phyloP scores from a whole-genome alignment of 2,329 filamentous ascomycete species.

The Phialophora chinensis region DNA sequence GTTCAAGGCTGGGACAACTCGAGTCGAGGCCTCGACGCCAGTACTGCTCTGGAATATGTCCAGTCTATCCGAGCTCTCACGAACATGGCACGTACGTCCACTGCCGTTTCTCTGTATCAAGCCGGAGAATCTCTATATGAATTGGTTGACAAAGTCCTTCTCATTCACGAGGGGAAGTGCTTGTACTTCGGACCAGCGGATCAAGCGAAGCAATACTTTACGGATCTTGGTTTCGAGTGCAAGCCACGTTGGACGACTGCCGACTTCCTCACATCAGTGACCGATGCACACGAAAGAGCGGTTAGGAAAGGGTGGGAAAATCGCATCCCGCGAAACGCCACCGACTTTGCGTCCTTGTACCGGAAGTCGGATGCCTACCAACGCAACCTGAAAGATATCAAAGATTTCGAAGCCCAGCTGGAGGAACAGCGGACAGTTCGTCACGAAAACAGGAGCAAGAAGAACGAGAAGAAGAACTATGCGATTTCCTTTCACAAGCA shows the following conservation, averaged over 20 bases:
- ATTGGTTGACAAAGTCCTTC: constrained; percentile 70
- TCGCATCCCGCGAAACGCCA: constrained; percentile 60
- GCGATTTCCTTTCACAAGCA: constrained; percentile 59
- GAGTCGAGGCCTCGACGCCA: constrained; percentile 74
- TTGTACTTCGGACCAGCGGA: constrained; percentile 72
- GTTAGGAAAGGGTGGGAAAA: constrained; percentile 63
- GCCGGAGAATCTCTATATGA: constrained; percentile 60
- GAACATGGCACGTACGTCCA: constrained; percentile 67
- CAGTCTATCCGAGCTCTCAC: constrained; percentile 69
- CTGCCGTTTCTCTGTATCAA: constrained; percentile 74
- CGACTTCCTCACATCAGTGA: constrained; percentile 80
- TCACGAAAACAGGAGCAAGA: constrained; percentile 46
- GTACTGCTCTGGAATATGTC: constrained; percentile 75
- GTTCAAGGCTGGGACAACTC: constrained; percentile 79
- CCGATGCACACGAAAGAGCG: constrained; percentile 59
- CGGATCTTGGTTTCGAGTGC: constrained; percentile 73
- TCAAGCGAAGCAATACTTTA: constrained; percentile 71
- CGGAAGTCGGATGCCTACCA: constrained; percentile 55
- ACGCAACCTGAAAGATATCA: constrained; percentile 55
- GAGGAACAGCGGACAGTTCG: constrained; percentile 51
- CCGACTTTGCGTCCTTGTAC: constrained; percentile 62
- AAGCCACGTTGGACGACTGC: constrained; percentile 73
- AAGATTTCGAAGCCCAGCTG: constrained; percentile 59
- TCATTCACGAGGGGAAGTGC: constrained; percentile 72
- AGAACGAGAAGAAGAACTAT: constrained; percentile 58